Percentiles rank a stretch among this genome's conserved stretches.
Evolutionary conservation across 371 early-diverging fungal genomes (phyloP).

Genomic region (Zopfochytrium polystomum): DNA sequence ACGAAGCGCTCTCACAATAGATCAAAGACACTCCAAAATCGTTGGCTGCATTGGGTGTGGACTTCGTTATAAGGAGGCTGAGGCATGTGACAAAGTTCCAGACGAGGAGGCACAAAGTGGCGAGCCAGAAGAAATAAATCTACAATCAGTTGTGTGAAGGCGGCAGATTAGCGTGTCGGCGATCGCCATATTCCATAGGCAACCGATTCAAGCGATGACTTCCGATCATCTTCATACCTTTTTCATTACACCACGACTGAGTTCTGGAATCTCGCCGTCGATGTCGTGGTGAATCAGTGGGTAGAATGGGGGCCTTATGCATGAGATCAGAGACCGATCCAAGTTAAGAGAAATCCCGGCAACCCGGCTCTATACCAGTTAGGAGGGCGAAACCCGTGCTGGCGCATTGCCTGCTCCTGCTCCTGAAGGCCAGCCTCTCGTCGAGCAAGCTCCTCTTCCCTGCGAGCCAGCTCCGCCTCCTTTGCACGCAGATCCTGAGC

Average conservation of each 20-base stretch:
- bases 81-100: constrained; percentile 78
- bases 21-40: constrained; percentile 76
- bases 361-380: constrained; percentile 64
- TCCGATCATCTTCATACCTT: too few relatives aligned
- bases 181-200: not conserved
- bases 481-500: constrained; percentile 33
- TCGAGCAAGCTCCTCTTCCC: constrained; percentile 65
- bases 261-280: constrained; percentile 66
- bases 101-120: constrained; percentile 66
- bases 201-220: too few relatives aligned
- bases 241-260: constrained; percentile 61
- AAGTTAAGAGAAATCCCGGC: constrained; percentile 23
- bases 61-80: constrained; percentile 64
- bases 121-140: constrained; percentile 76
- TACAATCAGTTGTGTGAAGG: too few relatives aligned
- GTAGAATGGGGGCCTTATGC: constrained; percentile 66
- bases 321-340: not conserved
- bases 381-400: constrained; percentile 55
- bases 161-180: too few relatives aligned
- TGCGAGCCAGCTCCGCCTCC: constrained; percentile 62
- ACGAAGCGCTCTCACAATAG: too few relatives aligned
- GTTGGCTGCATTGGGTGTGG: constrained; percentile 65
- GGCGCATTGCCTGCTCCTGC: constrained; percentile 48
- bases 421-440: constrained; percentile 61
- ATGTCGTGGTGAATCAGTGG: constrained; percentile 80